Base-by-base conservation (phyloP, 2,329 filamentous ascomycete genomes). In the Claviceps digitariae region DNA sequence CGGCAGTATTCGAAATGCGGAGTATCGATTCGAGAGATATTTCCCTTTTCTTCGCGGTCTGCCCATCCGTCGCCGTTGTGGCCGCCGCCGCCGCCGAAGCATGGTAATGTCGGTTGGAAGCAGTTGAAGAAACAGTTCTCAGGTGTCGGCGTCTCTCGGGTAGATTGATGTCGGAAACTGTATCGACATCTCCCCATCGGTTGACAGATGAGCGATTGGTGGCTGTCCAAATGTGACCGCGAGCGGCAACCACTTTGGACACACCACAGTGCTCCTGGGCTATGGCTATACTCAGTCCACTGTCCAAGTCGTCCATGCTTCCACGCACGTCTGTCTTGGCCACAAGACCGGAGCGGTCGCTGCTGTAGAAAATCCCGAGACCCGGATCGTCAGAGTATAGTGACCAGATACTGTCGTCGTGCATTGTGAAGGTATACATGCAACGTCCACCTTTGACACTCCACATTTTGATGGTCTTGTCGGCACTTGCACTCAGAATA, bases 351-450 rank as follows among this genome's bases (percentile, higher is more conserved):
- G 89, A 90, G 51, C 91, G 84, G 69, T 98, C 93, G 60, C 86
- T 87, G 53, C 91, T 97, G 72, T 97, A 97, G 68, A 98, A 97
- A 31, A 95, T 80, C 10, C 85, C 84, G 4, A 98, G 77, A 55
- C 86, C 79, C 0, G 90, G 90, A 61, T 95, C 82, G 52, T 91
- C 84, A 0, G 93, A 96, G 68, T 86, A 95, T 23, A 98, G 75
- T 1, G 89, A 94, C 93, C 93, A 98, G 23, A 98, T 88, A 65
- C 90, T 96, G 64, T 95, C 90, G 64, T 95, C 95, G 71, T 98
- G 93, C 93, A 98, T 98, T 52, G 90, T 96, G 61, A 98, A 79
- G 0, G 93, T 98, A 69, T 96, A 89, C 85, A 97, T 91, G 75
- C 93, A 98, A 60, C 93, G 80, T 53, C 93, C 93, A 23, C 90